Base-by-base conservation (phyloP, 2,329 filamentous ascomycete species). In the Clonostachys chloroleuca region DNA sequence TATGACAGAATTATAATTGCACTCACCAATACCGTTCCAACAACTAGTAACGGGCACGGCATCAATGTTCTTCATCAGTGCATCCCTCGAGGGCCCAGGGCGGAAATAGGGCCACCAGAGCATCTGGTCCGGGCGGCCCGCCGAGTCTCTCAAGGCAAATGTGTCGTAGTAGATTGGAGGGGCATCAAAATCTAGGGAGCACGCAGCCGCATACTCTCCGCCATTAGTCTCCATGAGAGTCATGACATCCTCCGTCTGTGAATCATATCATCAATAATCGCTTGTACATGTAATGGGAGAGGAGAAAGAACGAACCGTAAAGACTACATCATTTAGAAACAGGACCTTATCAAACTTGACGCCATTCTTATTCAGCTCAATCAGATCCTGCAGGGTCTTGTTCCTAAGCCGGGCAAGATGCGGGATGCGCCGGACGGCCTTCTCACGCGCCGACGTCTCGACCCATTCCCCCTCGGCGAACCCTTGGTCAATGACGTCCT, bases 331-430 rank as follows among this genome's bases (percentile, higher is more conserved):
- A 52, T 85, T 84, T 37, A 86, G 59, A 56, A 83, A 85, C 18
- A 86, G 60, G 16, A 86, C 68, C 55, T 73, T 78, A 53, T 84
- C 80, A 56, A 83, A 74, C 10, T 53, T 66, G n/a, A 70, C 61
- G 5, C 80, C 81, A 45, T 74, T 61, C 17, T 66, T 63, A 10
- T 68, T 60, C 41, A 85, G 58, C 16, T 75, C 69, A 30, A 74
- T 59, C 51, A 89, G 58, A 9, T 84, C 82, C 50, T 76, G 62
- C 53, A 90, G 63, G n/a, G 78, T 80, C 52, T 68, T 62, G 60
- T 91, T 90, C 39, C 87, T 74, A 48, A 87, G 56, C 24, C 67
- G 72, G 2, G 87, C 77, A 17, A 90, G 67, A 59, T 84, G 89
- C 2, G 85, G 84, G 51, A 90, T 89, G 17, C 86, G 72, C 43